These are phyloP conservation scores for Parsonsia alboflavescens DNA, from an alignment of 257 asterid genomes.

Conservation along the genomic window DNA sequence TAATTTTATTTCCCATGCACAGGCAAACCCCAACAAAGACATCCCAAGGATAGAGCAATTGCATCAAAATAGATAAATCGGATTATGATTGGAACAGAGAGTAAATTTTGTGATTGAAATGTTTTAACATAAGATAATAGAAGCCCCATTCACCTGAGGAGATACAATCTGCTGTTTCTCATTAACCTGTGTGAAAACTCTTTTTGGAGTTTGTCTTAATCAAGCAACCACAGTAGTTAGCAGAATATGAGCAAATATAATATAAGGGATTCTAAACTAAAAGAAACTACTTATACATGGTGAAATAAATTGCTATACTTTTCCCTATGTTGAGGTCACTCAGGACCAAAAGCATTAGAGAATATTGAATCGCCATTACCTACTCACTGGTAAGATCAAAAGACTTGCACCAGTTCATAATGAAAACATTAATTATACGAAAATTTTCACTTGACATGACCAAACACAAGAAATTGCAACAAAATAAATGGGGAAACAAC, in stretches of 20 bases:
- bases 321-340: not conserved
- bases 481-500: conserved; percentile 7
- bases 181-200: not conserved
- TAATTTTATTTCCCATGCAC: not conserved
- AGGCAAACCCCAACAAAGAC: not conserved
- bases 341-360: not conserved
- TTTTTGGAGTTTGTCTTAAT: not conserved
- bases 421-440: conserved; percentile 13
- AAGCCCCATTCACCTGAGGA: not conserved
- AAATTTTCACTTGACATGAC: conserved; percentile 11
- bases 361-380: conserved; percentile 4
- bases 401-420: conserved; percentile 11
- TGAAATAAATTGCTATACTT: not conserved
- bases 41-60: not conserved
- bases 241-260: not conserved
- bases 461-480: conserved; percentile 13
- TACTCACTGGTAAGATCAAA: conserved; percentile 1
- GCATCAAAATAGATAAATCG: not conserved
- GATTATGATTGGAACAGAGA: not conserved
- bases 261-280: not conserved
- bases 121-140: not conserved
- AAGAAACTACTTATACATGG: not conserved
- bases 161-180: not conserved
- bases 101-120: not conserved
- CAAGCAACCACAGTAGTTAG: not conserved